Evolutionary conservation across 208 protist genomes (phyloP), one percentile per base, ranked within the genome.

Genomic region (Crithidia brevicula): DNA sequence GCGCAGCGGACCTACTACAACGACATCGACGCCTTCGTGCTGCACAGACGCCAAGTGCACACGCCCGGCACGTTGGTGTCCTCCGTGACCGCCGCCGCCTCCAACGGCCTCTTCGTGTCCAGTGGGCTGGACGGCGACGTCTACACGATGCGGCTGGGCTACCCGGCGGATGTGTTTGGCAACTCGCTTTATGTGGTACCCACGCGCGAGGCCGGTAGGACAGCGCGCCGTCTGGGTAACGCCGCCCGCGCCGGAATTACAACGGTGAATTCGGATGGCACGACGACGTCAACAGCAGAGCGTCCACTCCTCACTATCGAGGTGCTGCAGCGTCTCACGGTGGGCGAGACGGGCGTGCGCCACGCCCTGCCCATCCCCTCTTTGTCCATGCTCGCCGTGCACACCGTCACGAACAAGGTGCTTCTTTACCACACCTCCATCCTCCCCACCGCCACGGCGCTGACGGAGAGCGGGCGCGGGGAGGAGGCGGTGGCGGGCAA

Each of bases 51-150:
- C 7, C 69, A 75, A 61, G 61, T 75, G 20, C 69, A 75, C 52
- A 42, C 54, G n/a, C 70, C 76, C 38, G 65, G 66, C 28, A 74
- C 72, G 9, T 22, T 85, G 38, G 68, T 85, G n/a, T 75, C 62
- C 18, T 79, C 75, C 16, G 66, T 85, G 27, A 30, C 67, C 34
- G 64, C 67, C 28, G 56, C 59, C 11, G 69, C 75, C 3, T 28
- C 33, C 45, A 66, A 47, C 47, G 66, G 80, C n/a, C 59, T 82
- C 31, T 46, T 83, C 38, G 73, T 83, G 11, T 74, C 77, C 9
- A 70, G 71, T 31, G 74, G 76, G 60, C 57, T 83, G 27, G 81
- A 86, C 33, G 81, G 81, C 30, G 67, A 74, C 30, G 73, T 83
- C 58, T 72, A 67, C 69, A 68, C 81, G n/a, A 43, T 70, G 52